phyloP scores from a whole-genome alignment of 441 rosid species.

The Flueggea neowawraea region DNA sequence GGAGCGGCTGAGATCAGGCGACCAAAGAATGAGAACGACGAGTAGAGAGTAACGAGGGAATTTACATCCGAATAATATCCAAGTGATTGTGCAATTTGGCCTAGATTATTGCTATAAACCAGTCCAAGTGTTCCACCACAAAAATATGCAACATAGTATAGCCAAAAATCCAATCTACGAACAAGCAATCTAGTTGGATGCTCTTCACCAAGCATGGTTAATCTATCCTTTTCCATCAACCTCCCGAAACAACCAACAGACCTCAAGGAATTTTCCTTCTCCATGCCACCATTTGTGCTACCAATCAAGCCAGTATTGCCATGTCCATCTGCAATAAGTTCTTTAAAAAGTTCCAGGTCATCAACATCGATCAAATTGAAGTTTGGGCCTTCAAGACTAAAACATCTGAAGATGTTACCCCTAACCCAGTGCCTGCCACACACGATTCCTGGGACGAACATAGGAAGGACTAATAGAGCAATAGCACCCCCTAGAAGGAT shows the following conservation, averaged over 20 bases:
- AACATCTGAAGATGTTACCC: conserved; percentile 17
- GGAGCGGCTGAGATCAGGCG: conserved; percentile 81
- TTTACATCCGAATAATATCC: conserved; percentile 35
- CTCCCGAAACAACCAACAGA: conserved; percentile 11
- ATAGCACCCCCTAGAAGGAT: conserved; percentile 61
- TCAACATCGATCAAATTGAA: conserved; percentile 32
- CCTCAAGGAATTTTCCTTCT: conserved; percentile 16
- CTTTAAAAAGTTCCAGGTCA: conserved; percentile 43
- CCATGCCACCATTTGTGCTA: conserved; percentile 7
- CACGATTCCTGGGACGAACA: conserved; percentile 54
- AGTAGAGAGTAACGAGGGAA: conserved; percentile 66
- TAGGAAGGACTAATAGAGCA: conserved; percentile 45
- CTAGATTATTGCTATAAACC: conserved; percentile 83
- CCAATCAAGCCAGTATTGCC: conserved; percentile 6
- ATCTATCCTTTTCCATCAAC: conserved; percentile 30
- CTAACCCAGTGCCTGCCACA: conserved; percentile 34
- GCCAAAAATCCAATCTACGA: conserved; percentile 75
- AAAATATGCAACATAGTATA: conserved; percentile 62
- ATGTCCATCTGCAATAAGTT: conserved; percentile 28
- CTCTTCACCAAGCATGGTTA: conserved; percentile 70
- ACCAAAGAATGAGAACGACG: conserved; percentile 82
- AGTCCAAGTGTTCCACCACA: conserved; percentile 80
- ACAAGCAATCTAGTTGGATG: conserved; percentile 48
- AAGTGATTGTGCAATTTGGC: conserved; percentile 79
- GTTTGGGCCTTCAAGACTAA: conserved; percentile 20